Evolutionary conservation across 345 rosid species (phyloP).

Genomic region (Leavenworthia alabamica): DNA sequence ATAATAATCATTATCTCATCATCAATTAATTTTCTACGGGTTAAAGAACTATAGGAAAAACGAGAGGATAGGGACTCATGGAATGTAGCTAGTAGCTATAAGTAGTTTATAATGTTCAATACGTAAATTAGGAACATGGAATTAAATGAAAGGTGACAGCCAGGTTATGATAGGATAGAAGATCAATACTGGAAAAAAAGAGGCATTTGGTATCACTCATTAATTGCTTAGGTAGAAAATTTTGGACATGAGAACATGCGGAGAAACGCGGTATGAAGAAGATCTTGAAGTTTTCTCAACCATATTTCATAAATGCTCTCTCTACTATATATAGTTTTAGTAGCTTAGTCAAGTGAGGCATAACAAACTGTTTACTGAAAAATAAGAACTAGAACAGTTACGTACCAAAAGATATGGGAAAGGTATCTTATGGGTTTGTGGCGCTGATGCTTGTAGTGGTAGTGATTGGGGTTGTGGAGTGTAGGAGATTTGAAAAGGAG

Average conservation of each 20-base stretch:
- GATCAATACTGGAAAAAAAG: background rate
- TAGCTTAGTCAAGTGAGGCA: slow-evolving; percentile 3
- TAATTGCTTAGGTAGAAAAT: slow-evolving; percentile 18
- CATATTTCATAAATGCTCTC: slow-evolving; percentile 24
- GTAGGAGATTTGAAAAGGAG: slow-evolving; percentile 28
- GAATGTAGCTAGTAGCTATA: background rate
- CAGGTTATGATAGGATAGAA: slow-evolving; percentile 3
- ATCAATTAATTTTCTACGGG: background rate
- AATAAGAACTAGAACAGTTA: background rate
- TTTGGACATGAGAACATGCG: slow-evolving; percentile 28
- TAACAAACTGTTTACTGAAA: slow-evolving; percentile 3
- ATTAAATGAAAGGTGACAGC: slow-evolving; percentile 3
- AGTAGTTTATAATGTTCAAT: background rate
- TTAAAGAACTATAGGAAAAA: background rate
- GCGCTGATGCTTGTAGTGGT: slow-evolving; percentile 10
- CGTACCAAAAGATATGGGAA: slow-evolving; percentile 22
- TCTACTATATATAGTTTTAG: slow-evolving; percentile 15
- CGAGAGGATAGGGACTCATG: background rate
- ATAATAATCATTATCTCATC: background rate
- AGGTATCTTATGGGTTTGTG: slow-evolving; percentile 21
- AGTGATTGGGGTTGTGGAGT: slow-evolving; percentile 24
- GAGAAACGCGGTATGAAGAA: slow-evolving; percentile 15
- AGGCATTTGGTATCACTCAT: slow-evolving; percentile 14
- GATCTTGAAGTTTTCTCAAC: slow-evolving; percentile 17
- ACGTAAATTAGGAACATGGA: slow-evolving; percentile 17